Evolutionary conservation across 371 early-diverging fungal species (phyloP).

Genomic region (Apophysomyces variabilis): DNA sequence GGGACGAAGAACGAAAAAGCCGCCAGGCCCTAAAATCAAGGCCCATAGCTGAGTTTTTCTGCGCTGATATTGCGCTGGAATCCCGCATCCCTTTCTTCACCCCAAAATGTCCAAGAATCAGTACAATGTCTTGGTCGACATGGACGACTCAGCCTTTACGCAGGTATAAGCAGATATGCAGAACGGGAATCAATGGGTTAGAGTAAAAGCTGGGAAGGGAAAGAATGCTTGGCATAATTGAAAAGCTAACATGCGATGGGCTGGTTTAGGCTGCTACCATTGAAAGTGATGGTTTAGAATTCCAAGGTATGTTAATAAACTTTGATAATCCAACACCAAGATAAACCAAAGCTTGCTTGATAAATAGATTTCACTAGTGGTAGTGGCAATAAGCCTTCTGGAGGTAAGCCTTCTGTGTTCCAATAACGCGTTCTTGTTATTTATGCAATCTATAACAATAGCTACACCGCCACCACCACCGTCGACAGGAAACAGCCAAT

Average conservation of each 20-base stretch:
- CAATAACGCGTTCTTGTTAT: conserved; percentile 8
- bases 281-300: conserved; percentile 57
- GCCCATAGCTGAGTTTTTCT: too few species aligned
- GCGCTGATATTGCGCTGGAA: too few species aligned
- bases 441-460: conserved; percentile 13
- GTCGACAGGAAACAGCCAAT: conserved; percentile 19
- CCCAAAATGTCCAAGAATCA: conserved; percentile 39
- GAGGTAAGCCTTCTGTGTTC: conserved; percentile 14
- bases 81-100: neutral
- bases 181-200: neutral
- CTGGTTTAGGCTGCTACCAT: conserved; percentile 46
- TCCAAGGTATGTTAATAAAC: conserved; percentile 39
- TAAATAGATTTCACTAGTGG: conserved; percentile 24
- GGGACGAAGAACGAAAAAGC: too few species aligned
- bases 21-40: too few species aligned
- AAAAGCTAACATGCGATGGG: neutral
- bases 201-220: neutral
- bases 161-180: conserved; percentile 29
- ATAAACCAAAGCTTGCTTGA: neutral
- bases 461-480: conserved; percentile 33
- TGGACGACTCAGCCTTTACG: conserved; percentile 42
- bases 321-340: neutral
- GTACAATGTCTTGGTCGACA: conserved; percentile 60
- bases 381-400: conserved; percentile 15
- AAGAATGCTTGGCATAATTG: neutral